Evolutionary conservation across 192 early-diverging fungal genomes (phyloP), one percentile per base, ranked within the genome.

Genomic region (Backusella tarrabulga): DNA sequence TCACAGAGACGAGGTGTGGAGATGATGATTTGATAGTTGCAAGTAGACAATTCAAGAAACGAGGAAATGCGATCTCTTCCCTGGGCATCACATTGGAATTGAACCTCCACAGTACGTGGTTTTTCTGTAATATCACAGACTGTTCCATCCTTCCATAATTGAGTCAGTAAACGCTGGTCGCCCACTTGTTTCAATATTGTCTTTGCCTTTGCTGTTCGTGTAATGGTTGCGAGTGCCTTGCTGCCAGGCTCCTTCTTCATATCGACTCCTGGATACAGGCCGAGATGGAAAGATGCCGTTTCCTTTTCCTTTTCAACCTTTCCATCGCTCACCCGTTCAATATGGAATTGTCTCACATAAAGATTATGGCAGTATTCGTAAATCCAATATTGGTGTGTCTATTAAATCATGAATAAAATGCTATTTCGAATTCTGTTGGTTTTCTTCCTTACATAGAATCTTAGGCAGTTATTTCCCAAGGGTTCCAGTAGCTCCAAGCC

Each of bases 311-410:
- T 67, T 19, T 75, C 74, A 32, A 38, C 14, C n/a, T 75, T 60
- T 17, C 63, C 74, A 75, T 75, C 56, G 29, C 66, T 26, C 14
- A 66, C 23, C 17, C 74, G 35, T 21, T 79, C 78, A 34, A 74
- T 56, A 72, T 81, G 76, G 21, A 81, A 81, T 68, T 81, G 80
- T 14, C 77, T 63, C 19, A 81, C 76, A 72, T 81, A 69, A 23
- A 72, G 46, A 19, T 60, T 42, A 81, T 95, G 95, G 78, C 96
- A 97, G 79, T 93, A 97, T 79, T 95, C 93, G 77, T 96, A 97
- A 0, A 89, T 89, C 93, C 93, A 97, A 83, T 88, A 96, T 26
- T 85, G 86, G 19, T 75, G 76, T 36, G 76, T 68, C 80, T 81
- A 73, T 29, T 23, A 73, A 12, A 35, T 6, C 21, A 73, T 34